phyloP scores from a whole-genome alignment of 169 alveolate species.

The Fabrea salina region DNA sequence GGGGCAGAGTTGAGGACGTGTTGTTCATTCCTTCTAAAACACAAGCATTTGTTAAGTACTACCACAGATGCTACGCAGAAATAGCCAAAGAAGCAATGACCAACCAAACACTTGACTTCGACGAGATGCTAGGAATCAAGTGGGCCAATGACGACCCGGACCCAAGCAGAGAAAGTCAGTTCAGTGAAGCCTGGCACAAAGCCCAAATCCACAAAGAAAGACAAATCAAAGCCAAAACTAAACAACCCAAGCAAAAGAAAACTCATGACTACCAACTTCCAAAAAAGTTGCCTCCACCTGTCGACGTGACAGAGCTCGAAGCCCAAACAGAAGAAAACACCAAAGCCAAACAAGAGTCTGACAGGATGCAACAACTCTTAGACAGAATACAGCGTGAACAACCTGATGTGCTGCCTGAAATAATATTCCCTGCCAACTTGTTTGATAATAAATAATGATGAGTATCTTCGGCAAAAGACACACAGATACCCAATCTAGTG shows the following conservation, averaged over 20 bases:
- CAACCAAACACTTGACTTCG: slow-evolving; percentile 90
- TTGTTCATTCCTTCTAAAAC: slow-evolving; percentile 91
- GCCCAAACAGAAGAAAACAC: neutral
- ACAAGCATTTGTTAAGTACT: slow-evolving; percentile 92
- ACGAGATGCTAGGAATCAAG: slow-evolving; percentile 90
- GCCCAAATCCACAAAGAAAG: slow-evolving; percentile 5
- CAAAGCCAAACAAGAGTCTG: neutral
- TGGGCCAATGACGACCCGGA: slow-evolving; percentile 94
- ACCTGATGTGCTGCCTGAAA: slow-evolving; percentile 30
- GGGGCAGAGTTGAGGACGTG: slow-evolving; percentile 94
- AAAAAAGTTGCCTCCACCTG: slow-evolving; percentile 29
- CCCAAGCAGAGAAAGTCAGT: slow-evolving; percentile 38
- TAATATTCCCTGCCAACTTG: slow-evolving; percentile 16
- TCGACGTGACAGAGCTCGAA: slow-evolving; percentile 27
- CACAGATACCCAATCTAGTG: too few relatives aligned
- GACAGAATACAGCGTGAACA: slow-evolving; percentile 21
- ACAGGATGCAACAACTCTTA: slow-evolving; percentile 6
- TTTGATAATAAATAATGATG: neutral
- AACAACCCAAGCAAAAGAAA: neutral
- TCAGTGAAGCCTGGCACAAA: slow-evolving; percentile 15
- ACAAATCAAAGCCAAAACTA: neutral
- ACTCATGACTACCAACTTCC: neutral
- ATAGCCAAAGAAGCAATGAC: slow-evolving; percentile 99
- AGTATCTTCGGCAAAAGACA: too few relatives aligned
- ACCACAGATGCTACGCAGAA: slow-evolving; percentile 97